Base-by-base conservation (phyloP, 257 asterid genomes). In the Rauvolfia tetraphylla region DNA sequence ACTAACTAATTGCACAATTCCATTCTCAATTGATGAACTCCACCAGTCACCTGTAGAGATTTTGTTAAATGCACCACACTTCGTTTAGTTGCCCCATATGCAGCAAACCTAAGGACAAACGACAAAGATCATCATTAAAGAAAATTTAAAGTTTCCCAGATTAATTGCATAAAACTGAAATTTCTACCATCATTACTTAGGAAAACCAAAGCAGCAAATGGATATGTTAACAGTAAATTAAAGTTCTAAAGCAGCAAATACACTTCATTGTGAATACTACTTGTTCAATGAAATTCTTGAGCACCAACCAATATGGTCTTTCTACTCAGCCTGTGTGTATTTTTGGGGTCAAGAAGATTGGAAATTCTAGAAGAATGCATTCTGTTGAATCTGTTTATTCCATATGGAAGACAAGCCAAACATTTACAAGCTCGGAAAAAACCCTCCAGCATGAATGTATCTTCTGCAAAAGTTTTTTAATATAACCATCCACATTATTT, bases 1-100 rank as follows among this genome's bases (percentile, higher is more conserved):
- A 8, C 23, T 17, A 61, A 63, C 25, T 34, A 63, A 63, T 18
- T 33, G 70, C 70, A 33, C 22, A 41, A 34, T 22, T 53, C 22
- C 1, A 54, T 39, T 17, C 33, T 17, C 34, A 67, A 36, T 22
- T 13, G 39, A 39, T 41, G 18, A 51, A 73, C 75, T 53, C 51
- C 72, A 68, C 51, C 46, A 82, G 90, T 78, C 84, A 83, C 98
- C 97, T 94, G 98, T 72, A 94, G 83, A 58, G 98, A 94, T 88
- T 94, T 94, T 18, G 98, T 94, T 76, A 94, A 90, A 88, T 94
- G 98, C 83, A 92, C 98, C 79, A 92, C 98, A 79, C 98, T 92
- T 41, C 98, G 97, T 77, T 95, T 95, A 51, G 98, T 92, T 68
- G 98, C 98, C 57, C 98, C 98, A 83, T 95, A 95, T 71, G 98